A percentile compares a stretch with the other conserved stretches of the same genome.
phyloP scores from a whole-genome alignment of 2,329 filamentous ascomycete genomes.

The Stagonosporopsis tanaceti region DNA sequence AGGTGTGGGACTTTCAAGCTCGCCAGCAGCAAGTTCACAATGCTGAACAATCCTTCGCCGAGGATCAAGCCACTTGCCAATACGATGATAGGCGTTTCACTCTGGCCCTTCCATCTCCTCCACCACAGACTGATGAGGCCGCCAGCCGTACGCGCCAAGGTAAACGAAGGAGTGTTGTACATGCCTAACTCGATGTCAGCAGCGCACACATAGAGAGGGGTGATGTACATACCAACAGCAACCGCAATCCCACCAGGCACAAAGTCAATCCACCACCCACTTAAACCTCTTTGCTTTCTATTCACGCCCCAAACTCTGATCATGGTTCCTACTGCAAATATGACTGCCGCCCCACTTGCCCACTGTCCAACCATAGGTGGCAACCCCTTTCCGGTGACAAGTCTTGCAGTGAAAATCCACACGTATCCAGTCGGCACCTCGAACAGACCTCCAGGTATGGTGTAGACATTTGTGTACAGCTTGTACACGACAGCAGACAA shows the following conservation, averaged over 20 bases:
- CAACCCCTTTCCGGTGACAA: slow-evolving; percentile 90
- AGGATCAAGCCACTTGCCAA: slow-evolving; percentile 89
- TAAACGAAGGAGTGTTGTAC: slow-evolving; percentile 98
- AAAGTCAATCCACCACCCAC: slow-evolving; percentile 71
- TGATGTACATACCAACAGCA: slow-evolving; percentile 73
- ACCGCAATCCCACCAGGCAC: slow-evolving; percentile 95
- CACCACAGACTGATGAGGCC: slow-evolving; percentile 56
- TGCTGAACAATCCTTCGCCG: slow-evolving; percentile 25
- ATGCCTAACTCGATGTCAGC: slow-evolving; percentile 67
- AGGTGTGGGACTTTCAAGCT: slow-evolving; percentile 48
- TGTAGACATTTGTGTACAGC: slow-evolving; percentile 88
- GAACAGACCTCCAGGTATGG: slow-evolving; percentile 87
- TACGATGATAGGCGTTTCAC: slow-evolving; percentile 84
- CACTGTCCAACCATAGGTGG: slow-evolving; percentile 84
- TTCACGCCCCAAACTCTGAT: slow-evolving; percentile 62
- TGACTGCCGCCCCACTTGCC: slow-evolving; percentile 74
- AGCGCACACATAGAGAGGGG: background rate
- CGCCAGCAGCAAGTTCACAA: slow-evolving; percentile 81
- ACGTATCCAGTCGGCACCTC: slow-evolving; percentile 95
- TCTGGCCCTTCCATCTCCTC: slow-evolving; percentile 44
- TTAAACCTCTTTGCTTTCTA: slow-evolving; percentile 44
- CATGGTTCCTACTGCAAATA: slow-evolving; percentile 77
- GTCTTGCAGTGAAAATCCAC: slow-evolving; percentile 94
- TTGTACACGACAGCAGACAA: slow-evolving; percentile 87
- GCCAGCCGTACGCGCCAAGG: slow-evolving; percentile 83